Conservation (phyloP, 768 basidiomycete species). For the Boletus tomentosulus region DNA sequence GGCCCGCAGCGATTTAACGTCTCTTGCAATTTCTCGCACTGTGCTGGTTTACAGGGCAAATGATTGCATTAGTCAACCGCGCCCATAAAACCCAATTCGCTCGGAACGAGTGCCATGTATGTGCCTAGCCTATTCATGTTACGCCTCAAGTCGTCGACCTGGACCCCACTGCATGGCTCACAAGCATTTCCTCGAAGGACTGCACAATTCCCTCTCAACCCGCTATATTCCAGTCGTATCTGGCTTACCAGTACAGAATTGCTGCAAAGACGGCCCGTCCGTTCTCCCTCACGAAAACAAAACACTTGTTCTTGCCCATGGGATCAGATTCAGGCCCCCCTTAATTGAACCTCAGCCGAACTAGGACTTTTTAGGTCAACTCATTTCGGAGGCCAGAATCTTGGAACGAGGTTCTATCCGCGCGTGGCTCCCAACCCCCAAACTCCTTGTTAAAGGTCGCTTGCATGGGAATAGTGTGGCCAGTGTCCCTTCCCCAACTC, state of each 20-base stretch:
- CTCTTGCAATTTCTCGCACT: background rate
- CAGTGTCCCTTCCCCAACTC: background rate
- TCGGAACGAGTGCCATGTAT: too few relatives aligned
- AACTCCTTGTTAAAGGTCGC: constrained; percentile 13
- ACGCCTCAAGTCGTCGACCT: too few relatives aligned
- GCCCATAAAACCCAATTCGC: background rate
- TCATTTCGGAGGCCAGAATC: constrained; percentile 4
- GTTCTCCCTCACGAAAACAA: background rate
- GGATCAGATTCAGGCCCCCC: background rate
- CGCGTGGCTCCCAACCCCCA: background rate
- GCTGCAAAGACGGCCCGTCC: background rate
- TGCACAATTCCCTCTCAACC: background rate
- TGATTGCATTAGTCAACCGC: background rate
- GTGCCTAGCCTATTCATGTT: too few relatives aligned
- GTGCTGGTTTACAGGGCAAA: too few relatives aligned
- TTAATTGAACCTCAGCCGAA: background rate
- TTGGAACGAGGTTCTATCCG: constrained; percentile 4
- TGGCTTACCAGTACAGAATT: background rate
- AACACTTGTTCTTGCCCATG: background rate
- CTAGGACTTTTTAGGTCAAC: constrained; percentile 8
- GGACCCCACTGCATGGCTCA: too few relatives aligned
- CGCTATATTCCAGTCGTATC: background rate
- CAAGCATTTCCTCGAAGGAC: background rate
- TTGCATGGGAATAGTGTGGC: background rate
- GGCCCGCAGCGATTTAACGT: too few relatives aligned